Base-by-base conservation (phyloP, 768 basidiomycete genomes). In the Strobilomyces confusus region DNA sequence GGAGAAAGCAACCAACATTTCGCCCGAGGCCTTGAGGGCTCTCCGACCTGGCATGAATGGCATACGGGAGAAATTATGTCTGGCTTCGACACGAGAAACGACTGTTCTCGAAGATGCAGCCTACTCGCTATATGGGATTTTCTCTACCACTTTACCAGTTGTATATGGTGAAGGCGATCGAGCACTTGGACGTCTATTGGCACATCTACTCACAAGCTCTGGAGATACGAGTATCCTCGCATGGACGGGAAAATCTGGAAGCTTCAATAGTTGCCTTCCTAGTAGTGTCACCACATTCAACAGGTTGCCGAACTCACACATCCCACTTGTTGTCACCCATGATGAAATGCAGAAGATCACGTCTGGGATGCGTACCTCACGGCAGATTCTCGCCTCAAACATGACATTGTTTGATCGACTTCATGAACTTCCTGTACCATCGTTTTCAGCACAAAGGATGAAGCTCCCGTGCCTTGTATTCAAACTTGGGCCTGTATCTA, bases 41-140 rank as follows among this genome's bases (percentile, higher is more conserved):
- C 45, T 60, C 6, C 51, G 34, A 12, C 51, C 59, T 0, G 59
- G 59, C 0, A 1, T 29, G 5, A 9, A 29, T 29, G 29, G 9
- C 5, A 29, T 29, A 6, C 29, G 29, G 1, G 4, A 52, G 37
- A 60, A 60, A 37, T 38, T 59, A 17, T 45, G 46, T 37, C 41
- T 60, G 1, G 59, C 58, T 17, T 55, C 59, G 3, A 17, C 15
- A 14, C 54, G 54, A 15, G 15, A 51, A 7, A 55, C 54, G 8
- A 60, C 48, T 0, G 15, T 32, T 8, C 17, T 52, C 5, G 59
- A 60, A 30, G 59, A 60, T 30, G 48, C 48, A 5, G 50, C 58
- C 3, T 59, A 59, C 25, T 59, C 57, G 9, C 38, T 59, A 5
- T 40, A 54, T 0, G 50, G 52, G 13, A 50, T 60, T 29, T 59